Percentiles rank a stretch among this genome's conserved stretches.
Evolutionary conservation across 2,329 filamentous ascomycete species (phyloP).

Genomic region (Verticillium nonalfalfae): DNA sequence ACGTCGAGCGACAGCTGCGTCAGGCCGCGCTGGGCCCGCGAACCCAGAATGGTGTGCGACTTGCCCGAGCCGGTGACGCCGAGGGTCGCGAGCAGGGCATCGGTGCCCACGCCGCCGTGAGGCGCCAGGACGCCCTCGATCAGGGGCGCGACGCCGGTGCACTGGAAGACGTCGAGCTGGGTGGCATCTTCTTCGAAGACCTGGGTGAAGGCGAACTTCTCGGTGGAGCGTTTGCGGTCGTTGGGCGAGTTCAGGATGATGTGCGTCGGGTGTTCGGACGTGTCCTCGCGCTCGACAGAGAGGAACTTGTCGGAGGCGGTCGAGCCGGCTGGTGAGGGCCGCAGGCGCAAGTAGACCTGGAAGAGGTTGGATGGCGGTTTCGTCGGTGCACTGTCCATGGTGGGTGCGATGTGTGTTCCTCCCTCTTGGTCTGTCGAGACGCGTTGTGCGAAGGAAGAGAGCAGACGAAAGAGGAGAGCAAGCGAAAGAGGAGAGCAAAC

Average conservation of each 20-base stretch:
- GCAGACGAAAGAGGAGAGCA: too few relatives aligned
- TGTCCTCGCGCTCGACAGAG: conserved; percentile 58
- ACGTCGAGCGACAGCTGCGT: conserved; percentile 89
- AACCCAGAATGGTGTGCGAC: conserved; percentile 94
- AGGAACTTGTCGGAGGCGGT: conserved; percentile 63
- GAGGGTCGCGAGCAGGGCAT: conserved; percentile 84
- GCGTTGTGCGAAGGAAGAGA: neutral
- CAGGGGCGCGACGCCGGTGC: conserved; percentile 66
- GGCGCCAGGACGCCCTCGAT: conserved; percentile 76
- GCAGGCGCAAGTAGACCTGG: conserved; percentile 83
- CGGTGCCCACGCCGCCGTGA: conserved; percentile 69
- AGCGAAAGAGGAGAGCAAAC: too few relatives aligned
- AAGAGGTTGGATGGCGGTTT: conserved; percentile 54
- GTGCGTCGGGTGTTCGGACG: conserved; percentile 49
- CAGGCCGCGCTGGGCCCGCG: conserved; percentile 76
- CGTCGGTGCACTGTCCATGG: conserved; percentile 8
- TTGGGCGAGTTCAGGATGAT: conserved; percentile 75
- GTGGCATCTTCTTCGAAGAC: conserved; percentile 84
- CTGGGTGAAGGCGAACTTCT: conserved; percentile 89
- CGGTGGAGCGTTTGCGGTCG: conserved; percentile 81
- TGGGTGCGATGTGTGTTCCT: neutral
- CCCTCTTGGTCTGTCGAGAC: too few relatives aligned
- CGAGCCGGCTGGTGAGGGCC: conserved; percentile 51
- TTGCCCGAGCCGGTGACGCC: conserved; percentile 96
- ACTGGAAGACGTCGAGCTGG: conserved; percentile 82